phyloP scores from a whole-genome alignment of 2,329 filamentous ascomycete genomes.

The Xylariales sp. region DNA sequence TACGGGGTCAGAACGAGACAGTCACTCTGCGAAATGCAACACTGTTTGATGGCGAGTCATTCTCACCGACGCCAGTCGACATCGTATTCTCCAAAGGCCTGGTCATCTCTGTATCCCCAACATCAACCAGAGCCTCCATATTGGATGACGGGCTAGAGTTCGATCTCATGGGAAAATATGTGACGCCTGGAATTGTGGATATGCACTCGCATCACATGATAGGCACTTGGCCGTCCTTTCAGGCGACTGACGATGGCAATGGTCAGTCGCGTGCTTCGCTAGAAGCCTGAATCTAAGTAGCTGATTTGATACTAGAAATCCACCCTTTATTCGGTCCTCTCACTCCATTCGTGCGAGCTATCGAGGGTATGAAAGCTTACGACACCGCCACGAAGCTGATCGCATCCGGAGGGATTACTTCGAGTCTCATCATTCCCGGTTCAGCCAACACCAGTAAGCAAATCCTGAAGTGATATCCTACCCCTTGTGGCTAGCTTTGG shows the following conservation, averaged over 20 bases:
- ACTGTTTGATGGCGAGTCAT: constrained; percentile 37
- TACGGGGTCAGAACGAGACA: constrained; percentile 31
- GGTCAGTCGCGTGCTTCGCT: constrained; percentile 1
- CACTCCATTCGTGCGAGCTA: constrained; percentile 32
- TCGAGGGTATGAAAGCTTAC: constrained; percentile 37
- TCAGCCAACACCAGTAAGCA: constrained; percentile 39
- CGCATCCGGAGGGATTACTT: constrained; percentile 39
- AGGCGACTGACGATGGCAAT: constrained; percentile 30
- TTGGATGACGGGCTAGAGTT: constrained; percentile 16
- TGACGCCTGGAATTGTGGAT: constrained; percentile 40
- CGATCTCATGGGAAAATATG: constrained; percentile 31
- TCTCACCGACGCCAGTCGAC: constrained; percentile 29
- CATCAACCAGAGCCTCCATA: constrained; percentile 11
- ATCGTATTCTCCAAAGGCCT: constrained; percentile 34
- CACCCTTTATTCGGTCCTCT: constrained; percentile 26
- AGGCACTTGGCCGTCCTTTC: constrained; percentile 27
- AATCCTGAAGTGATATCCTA: too few relatives aligned
- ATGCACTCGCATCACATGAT: constrained; percentile 40
- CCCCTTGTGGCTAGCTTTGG: too few relatives aligned
- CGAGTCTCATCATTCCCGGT: constrained; percentile 40
- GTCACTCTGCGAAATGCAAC: constrained; percentile 35
- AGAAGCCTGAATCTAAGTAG: neutral
- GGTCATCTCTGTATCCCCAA: constrained; percentile 24
- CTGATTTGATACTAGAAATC: constrained; percentile 21
- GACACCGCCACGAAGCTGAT: constrained; percentile 33